A percentile compares a stretch with the other conserved stretches of the same genome.
Conservation (phyloP, 2,329 filamentous ascomycete genomes). For the Fusarium brachygibbosum region DNA sequence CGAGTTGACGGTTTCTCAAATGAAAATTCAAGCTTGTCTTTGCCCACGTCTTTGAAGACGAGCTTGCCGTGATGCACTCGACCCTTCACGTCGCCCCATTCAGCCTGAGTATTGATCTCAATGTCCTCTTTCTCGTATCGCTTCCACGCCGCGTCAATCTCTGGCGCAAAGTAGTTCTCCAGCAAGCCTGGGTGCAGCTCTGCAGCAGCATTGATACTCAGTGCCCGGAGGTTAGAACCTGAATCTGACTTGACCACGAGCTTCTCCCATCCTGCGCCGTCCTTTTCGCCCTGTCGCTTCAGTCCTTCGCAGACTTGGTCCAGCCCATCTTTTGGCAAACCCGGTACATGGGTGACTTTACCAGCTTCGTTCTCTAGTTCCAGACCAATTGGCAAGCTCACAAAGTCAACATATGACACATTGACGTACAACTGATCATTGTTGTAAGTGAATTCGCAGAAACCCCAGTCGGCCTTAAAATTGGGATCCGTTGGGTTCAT, state of each 20-base stretch:
- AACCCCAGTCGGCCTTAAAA: constrained; percentile 73
- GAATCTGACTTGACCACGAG: constrained; percentile 61
- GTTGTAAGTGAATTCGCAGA: constrained; percentile 79
- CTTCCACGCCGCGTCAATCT: constrained; percentile 66
- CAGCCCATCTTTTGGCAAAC: constrained; percentile 63
- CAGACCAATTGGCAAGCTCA: constrained; percentile 73
- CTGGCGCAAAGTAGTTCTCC: constrained; percentile 62
- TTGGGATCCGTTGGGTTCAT: constrained; percentile 75
- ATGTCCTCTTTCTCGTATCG: constrained; percentile 62
- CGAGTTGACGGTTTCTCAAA: constrained; percentile 62
- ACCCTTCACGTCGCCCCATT: constrained; percentile 64
- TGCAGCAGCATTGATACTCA: constrained; percentile 67
- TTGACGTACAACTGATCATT: constrained; percentile 72
- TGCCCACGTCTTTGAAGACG: constrained; percentile 58
- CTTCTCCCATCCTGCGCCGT: constrained; percentile 66
- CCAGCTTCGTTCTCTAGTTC: constrained; percentile 63
- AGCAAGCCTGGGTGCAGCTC: constrained; percentile 62
- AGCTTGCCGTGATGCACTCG: constrained; percentile 57
- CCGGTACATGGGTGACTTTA: constrained; percentile 61
- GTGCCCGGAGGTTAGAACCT: constrained; percentile 61
- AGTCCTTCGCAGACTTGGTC: constrained; percentile 61
- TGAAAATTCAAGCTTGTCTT: constrained; percentile 42
- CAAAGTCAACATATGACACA: constrained; percentile 82
- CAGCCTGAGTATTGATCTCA: constrained; percentile 66
- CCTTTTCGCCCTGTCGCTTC: constrained; percentile 59